phyloP scores from a whole-genome alignment of 1,284 basidiomycete genomes.

The Schizophyllum amplum region DNA sequence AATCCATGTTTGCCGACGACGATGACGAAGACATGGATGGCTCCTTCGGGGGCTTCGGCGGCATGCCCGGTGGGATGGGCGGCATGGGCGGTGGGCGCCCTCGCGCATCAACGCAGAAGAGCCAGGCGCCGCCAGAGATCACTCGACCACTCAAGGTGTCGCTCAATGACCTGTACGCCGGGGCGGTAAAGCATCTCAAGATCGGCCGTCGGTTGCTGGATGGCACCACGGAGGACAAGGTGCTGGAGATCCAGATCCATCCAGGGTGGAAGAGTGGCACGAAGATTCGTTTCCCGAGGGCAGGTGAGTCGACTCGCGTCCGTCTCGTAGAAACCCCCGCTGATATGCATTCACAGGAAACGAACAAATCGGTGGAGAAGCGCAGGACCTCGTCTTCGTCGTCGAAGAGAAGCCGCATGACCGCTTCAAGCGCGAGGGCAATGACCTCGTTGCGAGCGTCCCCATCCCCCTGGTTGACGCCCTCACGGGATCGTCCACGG shows the following conservation, averaged over 20 bases:
- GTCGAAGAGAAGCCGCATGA: conserved; percentile 87
- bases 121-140: conserved; percentile 54
- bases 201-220: conserved; percentile 69
- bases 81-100: conserved; percentile 23
- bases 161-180: conserved; percentile 87
- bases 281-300: conserved; percentile 82
- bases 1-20: conserved; percentile 26
- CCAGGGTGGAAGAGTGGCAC: conserved; percentile 88
- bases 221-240: conserved; percentile 82
- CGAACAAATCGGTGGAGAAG: conserved; percentile 66
- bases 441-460: conserved; percentile 64
- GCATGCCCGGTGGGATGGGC: conserved; percentile 52
- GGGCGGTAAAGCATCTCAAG: conserved; percentile 86
- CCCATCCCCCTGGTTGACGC: conserved; percentile 80
- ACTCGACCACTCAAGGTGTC: conserved; percentile 81
- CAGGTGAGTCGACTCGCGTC: conserved; percentile 17
- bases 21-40: conserved; percentile 46
- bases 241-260: conserved; percentile 82
- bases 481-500: conserved; percentile 43
- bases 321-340: too few species aligned
- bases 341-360: conserved; percentile 43
- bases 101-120: neutral
- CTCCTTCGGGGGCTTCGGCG: conserved; percentile 24
- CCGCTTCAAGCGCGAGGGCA: conserved; percentile 69
- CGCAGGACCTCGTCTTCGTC: conserved; percentile 84